Evolutionary conservation across 2,329 filamentous ascomycete genomes (phyloP).

Genomic region (Trichoderma asperellum): DNA sequence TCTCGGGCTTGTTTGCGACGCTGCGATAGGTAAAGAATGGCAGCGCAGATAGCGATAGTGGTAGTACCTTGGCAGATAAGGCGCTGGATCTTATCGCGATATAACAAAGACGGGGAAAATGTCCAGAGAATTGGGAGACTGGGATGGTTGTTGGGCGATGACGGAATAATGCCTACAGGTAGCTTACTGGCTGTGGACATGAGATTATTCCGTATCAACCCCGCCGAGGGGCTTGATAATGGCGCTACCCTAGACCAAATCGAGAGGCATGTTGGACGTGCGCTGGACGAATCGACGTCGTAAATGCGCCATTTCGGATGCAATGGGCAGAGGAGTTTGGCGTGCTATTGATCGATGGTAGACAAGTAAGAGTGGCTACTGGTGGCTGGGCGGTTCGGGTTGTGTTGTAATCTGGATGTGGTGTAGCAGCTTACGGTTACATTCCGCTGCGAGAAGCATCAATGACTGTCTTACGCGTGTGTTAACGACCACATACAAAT

Average conservation of each 20-base stretch:
- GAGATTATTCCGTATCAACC: conserved; percentile 7
- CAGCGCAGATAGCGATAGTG: background rate
- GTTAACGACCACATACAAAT: background rate
- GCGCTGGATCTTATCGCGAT: conserved; percentile 15
- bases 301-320: background rate
- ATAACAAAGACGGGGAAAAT: background rate
- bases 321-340: background rate
- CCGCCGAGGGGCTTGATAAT: conserved; percentile 25
- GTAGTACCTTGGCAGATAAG: conserved; percentile 10
- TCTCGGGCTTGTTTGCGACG: conserved; percentile 3
- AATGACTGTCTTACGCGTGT: background rate
- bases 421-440: background rate
- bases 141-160: conserved; percentile 1
- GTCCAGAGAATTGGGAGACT: background rate
- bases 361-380: background rate
- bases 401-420: background rate
- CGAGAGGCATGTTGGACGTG: background rate
- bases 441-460: background rate
- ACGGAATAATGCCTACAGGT: background rate
- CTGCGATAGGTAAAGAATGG: background rate
- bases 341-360: background rate
- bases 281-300: background rate
- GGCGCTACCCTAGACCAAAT: conserved; percentile 23
- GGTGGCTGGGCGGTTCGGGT: background rate
- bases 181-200: conserved; percentile 1